phyloP scores from a whole-genome alignment of 352 stramenopile species.

The Phytophthora uliginosa region DNA sequence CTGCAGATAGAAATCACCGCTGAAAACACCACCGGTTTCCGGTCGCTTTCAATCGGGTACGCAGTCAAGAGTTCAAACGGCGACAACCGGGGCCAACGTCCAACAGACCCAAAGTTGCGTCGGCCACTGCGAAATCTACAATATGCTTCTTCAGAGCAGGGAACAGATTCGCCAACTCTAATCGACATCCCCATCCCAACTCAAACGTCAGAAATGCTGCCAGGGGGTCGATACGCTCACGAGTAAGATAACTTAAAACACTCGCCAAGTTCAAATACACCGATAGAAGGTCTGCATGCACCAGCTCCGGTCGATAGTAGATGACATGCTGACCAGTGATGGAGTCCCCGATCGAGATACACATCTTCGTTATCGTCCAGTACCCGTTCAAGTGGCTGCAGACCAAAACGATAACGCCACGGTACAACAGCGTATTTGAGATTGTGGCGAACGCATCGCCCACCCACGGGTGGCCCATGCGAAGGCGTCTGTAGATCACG shows the following conservation, averaged over 20 bases:
- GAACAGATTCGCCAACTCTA: conserved; percentile 27
- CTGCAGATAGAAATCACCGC: conserved; percentile 30
- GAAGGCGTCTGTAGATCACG: conserved; percentile 40
- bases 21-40: conserved; percentile 17
- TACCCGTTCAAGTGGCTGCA: conserved; percentile 45
- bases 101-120: conserved; percentile 13
- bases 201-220: conserved; percentile 35
- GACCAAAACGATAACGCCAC: conserved; percentile 39
- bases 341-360: conserved; percentile 20
- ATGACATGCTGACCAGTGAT: conserved; percentile 25
- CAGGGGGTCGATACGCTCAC: conserved; percentile 42
- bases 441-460: conserved; percentile 48
- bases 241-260: conserved; percentile 27
- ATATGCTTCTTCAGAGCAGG: conserved; percentile 19
- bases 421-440: conserved; percentile 39
- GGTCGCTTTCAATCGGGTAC: conserved; percentile 21
- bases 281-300: conserved; percentile 43
- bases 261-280: conserved; percentile 39
- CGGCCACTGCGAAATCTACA: conserved; percentile 10
- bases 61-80: conserved; percentile 33
- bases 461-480: conserved; percentile 44
- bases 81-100: conserved; percentile 22
- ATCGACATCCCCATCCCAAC: conserved; percentile 25
- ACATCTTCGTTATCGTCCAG: conserved; percentile 45
- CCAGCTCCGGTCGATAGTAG: conserved; percentile 39